A percentile compares a stretch with the other conserved stretches of the same genome.
phyloP scores from a whole-genome alignment of 2,329 filamentous ascomycete genomes.

The Chaetomiaceae sp. region DNA sequence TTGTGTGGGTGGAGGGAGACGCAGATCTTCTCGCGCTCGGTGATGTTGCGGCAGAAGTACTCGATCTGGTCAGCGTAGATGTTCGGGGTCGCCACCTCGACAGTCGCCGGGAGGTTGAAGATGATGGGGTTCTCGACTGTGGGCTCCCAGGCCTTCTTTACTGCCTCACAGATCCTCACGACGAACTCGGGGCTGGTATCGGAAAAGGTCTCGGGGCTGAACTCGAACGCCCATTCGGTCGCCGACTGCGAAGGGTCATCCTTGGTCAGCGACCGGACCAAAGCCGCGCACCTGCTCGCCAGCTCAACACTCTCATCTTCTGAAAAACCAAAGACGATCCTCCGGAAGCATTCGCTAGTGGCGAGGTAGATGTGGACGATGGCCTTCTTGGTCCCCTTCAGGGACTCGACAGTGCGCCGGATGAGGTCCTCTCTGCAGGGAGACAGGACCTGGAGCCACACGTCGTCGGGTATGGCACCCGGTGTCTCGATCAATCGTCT shows the following conservation, averaged over 20 bases:
- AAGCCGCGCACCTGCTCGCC: slow-evolving; percentile 80
- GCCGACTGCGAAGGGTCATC: slow-evolving; percentile 55
- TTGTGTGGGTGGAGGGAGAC: slow-evolving; percentile 94
- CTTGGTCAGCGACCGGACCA: slow-evolving; percentile 87
- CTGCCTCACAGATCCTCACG: slow-evolving; percentile 80
- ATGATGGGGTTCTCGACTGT: slow-evolving; percentile 77
- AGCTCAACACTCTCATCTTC: slow-evolving; percentile 77
- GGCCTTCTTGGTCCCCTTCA: slow-evolving; percentile 86
- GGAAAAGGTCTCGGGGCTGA: slow-evolving; percentile 85
- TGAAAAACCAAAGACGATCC: slow-evolving; percentile 82
- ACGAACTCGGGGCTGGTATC: slow-evolving; percentile 83
- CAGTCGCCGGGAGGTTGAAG: slow-evolving; percentile 94
- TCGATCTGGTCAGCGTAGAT: slow-evolving; percentile 96
- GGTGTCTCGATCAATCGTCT: slow-evolving; percentile 80
- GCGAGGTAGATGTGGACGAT: slow-evolving; percentile 95
- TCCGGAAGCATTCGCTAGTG: slow-evolving; percentile 91
- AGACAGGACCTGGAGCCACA: slow-evolving; percentile 86
- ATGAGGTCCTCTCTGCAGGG: slow-evolving; percentile 92
- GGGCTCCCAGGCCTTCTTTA: slow-evolving; percentile 90
- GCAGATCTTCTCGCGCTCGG: slow-evolving; percentile 78
- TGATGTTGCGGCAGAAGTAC: slow-evolving; percentile 84
- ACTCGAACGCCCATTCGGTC: slow-evolving; percentile 74
- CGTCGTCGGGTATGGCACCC: slow-evolving; percentile 78
- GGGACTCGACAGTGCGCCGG: slow-evolving; percentile 78
- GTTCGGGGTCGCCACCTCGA: slow-evolving; percentile 92